Evolutionary conservation across 1,139 yeast species (phyloP).

Genomic region (Saccharomycopsis hybrid): DNA sequence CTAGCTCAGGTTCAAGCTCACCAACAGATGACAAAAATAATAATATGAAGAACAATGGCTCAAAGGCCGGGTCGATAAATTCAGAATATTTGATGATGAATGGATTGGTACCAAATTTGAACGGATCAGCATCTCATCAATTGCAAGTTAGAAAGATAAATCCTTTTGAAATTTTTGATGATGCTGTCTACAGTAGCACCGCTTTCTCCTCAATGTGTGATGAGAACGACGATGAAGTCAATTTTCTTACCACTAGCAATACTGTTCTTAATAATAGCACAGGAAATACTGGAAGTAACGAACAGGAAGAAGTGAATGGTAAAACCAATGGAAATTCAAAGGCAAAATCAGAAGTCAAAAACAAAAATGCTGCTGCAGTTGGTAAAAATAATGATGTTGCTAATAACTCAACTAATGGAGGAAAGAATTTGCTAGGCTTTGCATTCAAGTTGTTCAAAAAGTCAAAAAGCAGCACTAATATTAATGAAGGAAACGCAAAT

Average conservation of each 20-base stretch:
- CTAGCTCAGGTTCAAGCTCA: conserved; percentile 22
- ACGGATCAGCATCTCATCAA: neutral
- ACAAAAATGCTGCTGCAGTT: neutral
- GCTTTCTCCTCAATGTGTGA: conserved; percentile 23
- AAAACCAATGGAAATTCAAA: conserved; percentile 7
- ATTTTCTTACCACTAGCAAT: conserved; percentile 1
- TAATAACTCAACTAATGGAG: conserved; percentile 24
- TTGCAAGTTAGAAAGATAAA: conserved; percentile 42
- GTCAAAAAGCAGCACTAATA: conserved; percentile 20
- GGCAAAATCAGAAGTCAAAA: conserved; percentile 1
- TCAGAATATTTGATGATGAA: conserved; percentile 4
- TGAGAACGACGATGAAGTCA: conserved; percentile 14
- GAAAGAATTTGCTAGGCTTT: conserved; percentile 22
- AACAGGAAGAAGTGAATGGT: conserved; percentile 4
- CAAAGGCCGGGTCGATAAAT: neutral
- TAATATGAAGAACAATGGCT: neutral
- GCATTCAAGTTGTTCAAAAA: conserved; percentile 29
- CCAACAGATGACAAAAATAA: conserved; percentile 2
- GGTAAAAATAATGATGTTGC: conserved; percentile 4
- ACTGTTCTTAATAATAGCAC: conserved; percentile 4
- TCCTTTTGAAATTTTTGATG: conserved; percentile 73
- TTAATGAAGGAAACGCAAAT: conserved; percentile 15
- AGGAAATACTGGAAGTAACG: neutral
- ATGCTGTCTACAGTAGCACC: conserved; percentile 59
- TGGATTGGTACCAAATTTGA: conserved; percentile 11